phyloP scores from a whole-genome alignment of 345 rosid species.

The Eucalyptus victrix region DNA sequence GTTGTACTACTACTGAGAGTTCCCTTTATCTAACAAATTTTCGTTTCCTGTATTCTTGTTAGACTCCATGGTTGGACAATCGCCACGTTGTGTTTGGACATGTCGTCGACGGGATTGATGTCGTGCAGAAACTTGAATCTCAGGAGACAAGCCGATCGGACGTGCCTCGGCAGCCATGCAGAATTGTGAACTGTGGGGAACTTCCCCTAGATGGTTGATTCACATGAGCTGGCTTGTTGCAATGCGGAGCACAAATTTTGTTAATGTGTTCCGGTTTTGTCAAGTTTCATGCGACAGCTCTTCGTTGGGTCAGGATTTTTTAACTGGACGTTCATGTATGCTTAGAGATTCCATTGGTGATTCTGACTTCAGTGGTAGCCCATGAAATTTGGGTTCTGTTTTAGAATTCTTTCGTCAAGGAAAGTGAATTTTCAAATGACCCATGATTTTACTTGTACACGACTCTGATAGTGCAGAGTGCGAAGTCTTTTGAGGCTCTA shows the following conservation, averaged over 20 bases:
- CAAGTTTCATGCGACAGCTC: background rate
- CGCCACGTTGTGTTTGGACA: constrained; percentile 90
- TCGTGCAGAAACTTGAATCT: constrained; percentile 61
- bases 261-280: background rate
- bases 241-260: background rate
- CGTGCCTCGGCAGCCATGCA: constrained; percentile 52
- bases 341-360: background rate
- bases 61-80: constrained; percentile 88
- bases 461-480: background rate
- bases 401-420: background rate
- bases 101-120: constrained; percentile 71
- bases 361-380: background rate
- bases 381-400: background rate
- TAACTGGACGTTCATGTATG: background rate
- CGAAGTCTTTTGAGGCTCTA: background rate
- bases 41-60: background rate
- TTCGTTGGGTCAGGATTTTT: background rate
- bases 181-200: constrained; percentile 76
- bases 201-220: constrained; percentile 53
- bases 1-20: background rate
- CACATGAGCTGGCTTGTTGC: background rate
- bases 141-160: constrained; percentile 67
- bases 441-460: background rate
- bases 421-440: background rate
- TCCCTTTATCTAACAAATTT: background rate